A percentile compares a stretch with the other conserved stretches of the same genome.
Evolutionary conservation across 768 basidiomycete species (phyloP).

Genomic region (Trametes punicea): DNA sequence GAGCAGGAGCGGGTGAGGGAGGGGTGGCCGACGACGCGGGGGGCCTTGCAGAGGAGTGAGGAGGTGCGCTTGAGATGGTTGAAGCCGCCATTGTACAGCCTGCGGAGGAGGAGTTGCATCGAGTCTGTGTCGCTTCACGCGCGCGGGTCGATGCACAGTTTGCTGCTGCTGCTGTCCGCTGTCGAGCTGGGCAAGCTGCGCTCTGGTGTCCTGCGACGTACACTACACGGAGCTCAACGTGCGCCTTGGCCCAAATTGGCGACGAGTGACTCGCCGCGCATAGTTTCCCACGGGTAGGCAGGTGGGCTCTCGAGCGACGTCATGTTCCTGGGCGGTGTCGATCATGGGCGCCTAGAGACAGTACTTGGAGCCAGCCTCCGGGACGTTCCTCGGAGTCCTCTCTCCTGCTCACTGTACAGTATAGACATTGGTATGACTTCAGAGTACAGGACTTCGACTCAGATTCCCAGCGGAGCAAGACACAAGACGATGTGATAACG

Average conservation of each 20-base stretch:
- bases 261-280: constrained; percentile 5
- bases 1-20: constrained; percentile 19
- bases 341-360: not conserved
- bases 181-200: constrained; percentile 1
- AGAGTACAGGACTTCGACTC: too few relatives aligned
- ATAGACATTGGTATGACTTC: too few relatives aligned
- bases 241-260: not conserved
- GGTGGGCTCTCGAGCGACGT: not conserved
- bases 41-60: constrained; percentile 25
- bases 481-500: too few relatives aligned
- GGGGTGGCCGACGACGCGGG: constrained; percentile 20
- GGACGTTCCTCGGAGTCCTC: too few relatives aligned
- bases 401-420: too few relatives aligned
- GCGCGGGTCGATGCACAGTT: not conserved
- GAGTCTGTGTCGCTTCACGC: not conserved
- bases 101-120: constrained; percentile 28
- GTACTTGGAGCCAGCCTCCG: not conserved
- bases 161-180: not conserved
- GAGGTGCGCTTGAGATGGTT: constrained; percentile 30
- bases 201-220: not conserved
- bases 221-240: too few relatives aligned
- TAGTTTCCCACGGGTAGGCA: not conserved
- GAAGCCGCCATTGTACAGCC: constrained; percentile 32
- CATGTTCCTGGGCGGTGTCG: not conserved
- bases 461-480: too few relatives aligned